A percentile compares a stretch with the other conserved stretches of the same genome.
Evolutionary conservation across 1,284 basidiomycete species (phyloP).

Genomic region (Mycena sp.): DNA sequence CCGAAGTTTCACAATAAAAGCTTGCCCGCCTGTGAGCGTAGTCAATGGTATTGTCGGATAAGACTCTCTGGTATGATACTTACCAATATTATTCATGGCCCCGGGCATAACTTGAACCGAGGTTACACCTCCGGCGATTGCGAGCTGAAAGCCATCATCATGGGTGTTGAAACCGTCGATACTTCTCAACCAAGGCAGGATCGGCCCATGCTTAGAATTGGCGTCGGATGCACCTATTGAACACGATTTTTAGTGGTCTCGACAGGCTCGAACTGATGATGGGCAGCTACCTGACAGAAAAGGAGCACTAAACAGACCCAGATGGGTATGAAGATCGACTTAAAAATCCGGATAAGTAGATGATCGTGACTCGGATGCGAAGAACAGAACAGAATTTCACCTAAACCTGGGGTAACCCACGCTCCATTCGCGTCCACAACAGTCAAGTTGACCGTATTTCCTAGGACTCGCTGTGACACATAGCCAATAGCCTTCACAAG

Average conservation of each 20-base stretch:
- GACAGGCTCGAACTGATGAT: neutral
- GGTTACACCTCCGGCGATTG: constrained; percentile 64
- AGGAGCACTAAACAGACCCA: constrained; percentile 76
- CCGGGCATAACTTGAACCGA: constrained; percentile 60
- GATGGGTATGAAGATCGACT: constrained; percentile 86
- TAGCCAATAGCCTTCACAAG: constrained; percentile 66
- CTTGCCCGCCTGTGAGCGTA: constrained; percentile 71
- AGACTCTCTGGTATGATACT: constrained; percentile 7
- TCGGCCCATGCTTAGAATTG: constrained; percentile 65
- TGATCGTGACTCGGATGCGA: neutral
- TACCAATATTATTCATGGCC: constrained; percentile 70
- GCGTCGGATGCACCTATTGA: constrained; percentile 58
- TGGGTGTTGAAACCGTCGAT: constrained; percentile 64
- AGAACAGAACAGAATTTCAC: constrained; percentile 40
- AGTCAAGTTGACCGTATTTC: constrained; percentile 50
- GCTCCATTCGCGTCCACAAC: constrained; percentile 66
- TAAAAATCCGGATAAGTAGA: constrained; percentile 2
- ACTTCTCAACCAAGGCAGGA: constrained; percentile 63
- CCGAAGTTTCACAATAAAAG: constrained; percentile 74
- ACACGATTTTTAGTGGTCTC: neutral
- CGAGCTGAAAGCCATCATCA: constrained; percentile 57
- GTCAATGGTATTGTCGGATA: too few relatives aligned
- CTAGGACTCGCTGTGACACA: constrained; percentile 51
- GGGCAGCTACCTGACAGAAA: constrained; percentile 52
- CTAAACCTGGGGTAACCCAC: constrained; percentile 76